Base-by-base conservation (phyloP, 1,284 basidiomycete species). In the Phaffia rhodozyma region DNA sequence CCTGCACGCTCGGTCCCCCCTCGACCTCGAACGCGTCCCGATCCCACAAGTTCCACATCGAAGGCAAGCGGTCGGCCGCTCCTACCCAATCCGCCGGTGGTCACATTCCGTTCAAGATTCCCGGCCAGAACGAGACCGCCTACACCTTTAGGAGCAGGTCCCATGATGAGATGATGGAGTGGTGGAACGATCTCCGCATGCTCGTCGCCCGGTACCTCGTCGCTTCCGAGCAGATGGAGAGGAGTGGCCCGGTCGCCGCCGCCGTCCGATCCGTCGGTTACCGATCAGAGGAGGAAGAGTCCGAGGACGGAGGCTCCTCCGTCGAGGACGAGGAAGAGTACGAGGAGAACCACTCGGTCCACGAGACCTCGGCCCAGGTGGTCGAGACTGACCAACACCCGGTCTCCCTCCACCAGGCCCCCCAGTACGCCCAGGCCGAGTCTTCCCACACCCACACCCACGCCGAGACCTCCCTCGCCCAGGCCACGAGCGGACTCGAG, bases 161-260 rank as follows among this genome's bases (percentile, higher is more conserved):
- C 69, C 85, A 90, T 72, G 93, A 97, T 69, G 94, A 97, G 73
- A 91, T 97, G 89, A 93, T 97, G 91, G 94, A 97, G 78, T 97
- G 96, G 89, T 98, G 96, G 94, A 97, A 97, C 76, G 96, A 97
- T 75, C 81, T 96, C 62, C 81, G 92, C 71, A 96, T 97, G 91
- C 81, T 98, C 65, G 93, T 90, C 73, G 92, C 93, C 66, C 81
- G 94, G 69, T 98, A 97, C 77, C 83, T 98, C 63, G 91, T 97
- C 62, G 91, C 92, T 59, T 89, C 86, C 68, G 94, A 97, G 79
- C 83, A 86, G 73, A 89, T 97, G 79, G 91, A 97, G 78, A 81
- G 94, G 61, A 86, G 85, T 58, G 94, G 96, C 5, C 91, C 91
- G 13, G 89, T 98, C 23, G 88, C 88, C 53, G 91, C 91, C 29